Evolutionary conservation across 352 stramenopile species (phyloP).

Genomic region (Blastocystis sp.): DNA sequence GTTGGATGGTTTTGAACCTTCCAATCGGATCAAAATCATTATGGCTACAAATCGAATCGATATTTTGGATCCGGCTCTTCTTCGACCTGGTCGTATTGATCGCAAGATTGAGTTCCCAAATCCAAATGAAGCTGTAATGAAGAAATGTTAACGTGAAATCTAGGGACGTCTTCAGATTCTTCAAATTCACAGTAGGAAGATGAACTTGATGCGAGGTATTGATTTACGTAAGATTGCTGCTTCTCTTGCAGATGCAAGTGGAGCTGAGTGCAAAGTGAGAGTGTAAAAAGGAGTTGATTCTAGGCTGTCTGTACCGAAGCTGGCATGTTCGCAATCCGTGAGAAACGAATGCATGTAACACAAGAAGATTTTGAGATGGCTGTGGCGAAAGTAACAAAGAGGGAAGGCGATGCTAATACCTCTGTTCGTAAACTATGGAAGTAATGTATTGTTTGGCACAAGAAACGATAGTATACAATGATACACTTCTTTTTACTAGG

Average conservation of each 20-base stretch:
- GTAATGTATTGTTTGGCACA: constrained; percentile 76
- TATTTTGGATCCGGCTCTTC: constrained; percentile 92
- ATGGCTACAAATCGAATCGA: constrained; percentile 99
- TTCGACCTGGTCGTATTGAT: constrained; percentile 95
- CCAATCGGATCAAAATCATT: constrained; percentile 80
- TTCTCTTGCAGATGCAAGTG: constrained; percentile 94
- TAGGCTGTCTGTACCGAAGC: constrained; percentile 95
- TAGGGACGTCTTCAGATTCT: constrained; percentile 91
- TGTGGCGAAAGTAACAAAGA: constrained; percentile 99
- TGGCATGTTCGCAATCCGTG: constrained; percentile 98
- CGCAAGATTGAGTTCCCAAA: constrained; percentile 99
- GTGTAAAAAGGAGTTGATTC: not conserved
- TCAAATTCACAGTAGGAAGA: constrained; percentile 95
- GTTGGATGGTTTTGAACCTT: constrained; percentile 78
- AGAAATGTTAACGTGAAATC: constrained; percentile 23
- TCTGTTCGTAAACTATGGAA: constrained; percentile 99
- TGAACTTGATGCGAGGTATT: constrained; percentile 98
- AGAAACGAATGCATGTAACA: constrained; percentile 97
- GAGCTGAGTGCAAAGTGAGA: constrained; percentile 91
- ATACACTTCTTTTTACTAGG: not conserved
- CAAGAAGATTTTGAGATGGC: constrained; percentile 99
- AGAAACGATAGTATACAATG: not conserved
- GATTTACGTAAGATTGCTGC: constrained; percentile 94
- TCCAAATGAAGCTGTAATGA: constrained; percentile 83
- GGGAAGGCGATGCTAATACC: constrained; percentile 93